Base-by-base conservation (phyloP, 2,329 filamentous ascomycete species). In the Scortechinia acanthostroma region DNA sequence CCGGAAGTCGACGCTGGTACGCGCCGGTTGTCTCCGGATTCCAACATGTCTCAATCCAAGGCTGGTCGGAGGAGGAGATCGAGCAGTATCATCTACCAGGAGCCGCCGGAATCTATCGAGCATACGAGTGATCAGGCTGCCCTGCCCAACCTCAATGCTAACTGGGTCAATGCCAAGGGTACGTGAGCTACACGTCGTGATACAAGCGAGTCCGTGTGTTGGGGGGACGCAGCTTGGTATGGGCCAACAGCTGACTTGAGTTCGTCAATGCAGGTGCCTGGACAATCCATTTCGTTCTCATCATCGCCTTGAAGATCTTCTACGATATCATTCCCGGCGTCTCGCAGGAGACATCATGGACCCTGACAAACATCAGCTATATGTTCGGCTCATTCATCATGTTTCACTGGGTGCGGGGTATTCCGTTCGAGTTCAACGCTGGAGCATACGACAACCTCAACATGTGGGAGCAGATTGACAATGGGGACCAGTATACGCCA, bases 381-480 rank as follows among this genome's bases (percentile, higher is more conserved):
- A 97, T 97, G 91, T 87, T 93, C 59, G 91, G 90, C 58, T 96
- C 91, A 35, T 98, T 97, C 66, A 80, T 98, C 66, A 98, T 98
- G 93, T 98, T 98, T 69, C 93, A 98, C 69, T 95, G 89, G 75
- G 93, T 98, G 55, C 89, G 91, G 61, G 93, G 93, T 55, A 89
- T 97, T 42, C 93, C 93, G 4, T 98, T 98, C 61, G 93, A 98
- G 66, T 98, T 98, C 77, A 98, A 98, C 62, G 86, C 88, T 46
- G 93, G 93, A 48, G 93, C 93, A 55, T 98, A 97, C 66, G 93
- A 98, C 74, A 97, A 98, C 66, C 77, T 98, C 60, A 98, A 97
- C 71, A 97, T 98, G 93, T 98, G 93, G 93, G 93, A 98, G 72
- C 93, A 98, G 70, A 98, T 98, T 64, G 93, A 98, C 72, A 94